Base-by-base conservation (phyloP, 2,329 filamentous ascomycete genomes). In the Thielaviopsis ethacetica region DNA sequence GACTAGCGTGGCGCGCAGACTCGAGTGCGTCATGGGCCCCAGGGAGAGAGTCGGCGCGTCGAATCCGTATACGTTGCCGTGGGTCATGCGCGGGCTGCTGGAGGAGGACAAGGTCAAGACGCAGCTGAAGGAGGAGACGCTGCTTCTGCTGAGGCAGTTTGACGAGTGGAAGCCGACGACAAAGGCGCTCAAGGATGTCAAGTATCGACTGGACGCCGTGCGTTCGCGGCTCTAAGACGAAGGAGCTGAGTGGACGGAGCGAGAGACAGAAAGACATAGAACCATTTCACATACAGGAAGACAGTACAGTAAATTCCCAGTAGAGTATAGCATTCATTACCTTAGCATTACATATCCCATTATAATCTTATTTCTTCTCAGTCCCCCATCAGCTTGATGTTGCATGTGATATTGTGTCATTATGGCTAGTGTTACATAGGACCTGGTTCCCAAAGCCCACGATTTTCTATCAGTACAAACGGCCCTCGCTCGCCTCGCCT, bases 101-200 rank as follows among this genome's bases (percentile, higher is more conserved):
- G 93, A 97, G 68, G 93, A 98, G 69, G 86, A 93, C 19, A 83
- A 89, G 66, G 91, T 97, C 24, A 90, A 86, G 69, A 87, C 82
- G 22, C 86, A 94, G 67, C 72, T 95, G 19, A 81, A 81, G 34
- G 72, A 77, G 1, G 93, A 98, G 71, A 89, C 88, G 6, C 80
- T 81, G 62, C 81, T 89, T 66, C 71, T 98, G 56, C 74, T 98
- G n/a, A 76, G 76, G 61, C 83, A 95, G 69, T 98, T 97, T 70
- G 91, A 97, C 68, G 83, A 88, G 57, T 98, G 93, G 93, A 91
- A 86, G 67, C 93, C 93, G 0, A 78, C 76, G 0, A 95, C 84
- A 7, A 98, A 97, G 73, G 87, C 87, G 51, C 72, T 98, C 60
- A 95, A 93, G 72, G 93, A 98, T 71, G 91, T 98, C 53, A 95